A percentile compares a stretch with the other conserved stretches of the same genome.
Conservation (phyloP, 139 green algal genomes). For the Tetraselmis chui region DNA sequence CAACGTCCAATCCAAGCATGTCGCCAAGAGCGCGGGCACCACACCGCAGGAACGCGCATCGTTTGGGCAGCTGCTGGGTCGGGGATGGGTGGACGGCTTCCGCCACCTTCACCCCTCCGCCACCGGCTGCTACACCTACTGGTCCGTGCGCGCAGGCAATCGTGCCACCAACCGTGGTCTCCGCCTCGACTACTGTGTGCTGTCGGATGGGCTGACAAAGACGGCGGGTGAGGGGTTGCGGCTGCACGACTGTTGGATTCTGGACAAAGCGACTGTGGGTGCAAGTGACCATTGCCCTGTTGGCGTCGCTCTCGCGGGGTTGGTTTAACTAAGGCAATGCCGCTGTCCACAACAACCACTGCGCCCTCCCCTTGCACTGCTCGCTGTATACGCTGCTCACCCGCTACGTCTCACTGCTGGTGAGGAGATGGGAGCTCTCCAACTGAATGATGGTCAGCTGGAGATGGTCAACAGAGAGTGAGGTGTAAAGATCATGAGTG, state of each 20-base stretch:
- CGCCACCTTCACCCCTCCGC: conserved; percentile 12
- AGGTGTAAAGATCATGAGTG: no score
- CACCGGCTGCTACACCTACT: conserved; percentile 21
- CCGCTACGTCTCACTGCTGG: no score
- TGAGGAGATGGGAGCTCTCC: no score
- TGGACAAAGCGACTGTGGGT: background rate
- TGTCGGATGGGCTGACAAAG: background rate
- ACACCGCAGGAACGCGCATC: conserved; percentile 19
- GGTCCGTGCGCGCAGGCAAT: conserved; percentile 17
- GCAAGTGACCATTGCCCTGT: background rate
- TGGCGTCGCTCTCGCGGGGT: background rate
- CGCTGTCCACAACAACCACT: no score
- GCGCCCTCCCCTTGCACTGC: no score
- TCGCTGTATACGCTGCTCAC: no score
- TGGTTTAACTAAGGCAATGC: no score
- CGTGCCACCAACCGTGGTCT: conserved; percentile 23
- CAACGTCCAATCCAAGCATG: conserved; percentile 24
- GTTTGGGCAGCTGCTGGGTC: conserved; percentile 14
- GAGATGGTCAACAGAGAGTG: no score
- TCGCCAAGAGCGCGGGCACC: conserved; percentile 24
- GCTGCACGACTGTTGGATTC: background rate
- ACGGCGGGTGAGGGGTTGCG: background rate
- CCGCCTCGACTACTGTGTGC: conserved; percentile 25
- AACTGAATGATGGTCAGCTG: no score
- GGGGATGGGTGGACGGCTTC: conserved; percentile 20